A percentile compares a stretch with the other conserved stretches of the same genome.
phyloP scores from a whole-genome alignment of 441 rosid species.

The Erodium moschatum region DNA sequence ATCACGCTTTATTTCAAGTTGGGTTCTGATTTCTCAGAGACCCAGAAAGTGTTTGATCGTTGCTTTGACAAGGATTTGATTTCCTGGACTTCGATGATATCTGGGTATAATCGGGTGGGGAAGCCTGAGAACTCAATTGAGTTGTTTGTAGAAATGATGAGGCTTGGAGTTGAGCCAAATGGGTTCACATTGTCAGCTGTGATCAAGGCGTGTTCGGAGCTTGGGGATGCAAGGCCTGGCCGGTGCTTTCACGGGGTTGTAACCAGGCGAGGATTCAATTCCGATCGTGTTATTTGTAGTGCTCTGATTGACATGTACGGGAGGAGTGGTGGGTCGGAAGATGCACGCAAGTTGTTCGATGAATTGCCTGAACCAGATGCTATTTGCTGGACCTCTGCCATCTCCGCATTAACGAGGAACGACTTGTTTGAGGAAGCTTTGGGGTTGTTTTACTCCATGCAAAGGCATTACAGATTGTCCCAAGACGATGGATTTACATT shows the following conservation, averaged over 20 bases:
- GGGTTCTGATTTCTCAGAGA: constrained; percentile 42
- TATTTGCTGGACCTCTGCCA: constrained; percentile 64
- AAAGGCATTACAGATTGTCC: constrained; percentile 32
- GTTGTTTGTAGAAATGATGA: constrained; percentile 56
- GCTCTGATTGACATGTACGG: constrained; percentile 72
- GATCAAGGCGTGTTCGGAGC: constrained; percentile 58
- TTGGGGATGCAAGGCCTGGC: constrained; percentile 42
- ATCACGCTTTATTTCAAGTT: constrained; percentile 64
- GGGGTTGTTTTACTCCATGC: constrained; percentile 45
- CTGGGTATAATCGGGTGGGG: constrained; percentile 44
- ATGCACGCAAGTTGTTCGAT: constrained; percentile 51
- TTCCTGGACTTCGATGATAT: constrained; percentile 77
- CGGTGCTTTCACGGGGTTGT: constrained; percentile 60
- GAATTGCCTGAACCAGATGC: constrained; percentile 66
- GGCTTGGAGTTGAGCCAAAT: constrained; percentile 50
- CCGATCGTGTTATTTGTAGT: constrained; percentile 44
- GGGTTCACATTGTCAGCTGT: constrained; percentile 59
- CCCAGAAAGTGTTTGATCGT: constrained; percentile 52
- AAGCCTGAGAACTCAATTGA: constrained; percentile 41
- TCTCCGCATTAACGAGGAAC: constrained; percentile 57
- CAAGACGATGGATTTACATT: constrained; percentile 57
- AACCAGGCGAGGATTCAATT: constrained; percentile 42
- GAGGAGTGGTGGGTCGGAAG: constrained; percentile 30
- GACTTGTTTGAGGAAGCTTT: constrained; percentile 50
- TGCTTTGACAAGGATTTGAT: constrained; percentile 47